Evolutionary conservation across 2,329 filamentous ascomycete genomes (phyloP), one percentile per base, ranked within the genome.

Genomic region (Stachybotrys elegans): DNA sequence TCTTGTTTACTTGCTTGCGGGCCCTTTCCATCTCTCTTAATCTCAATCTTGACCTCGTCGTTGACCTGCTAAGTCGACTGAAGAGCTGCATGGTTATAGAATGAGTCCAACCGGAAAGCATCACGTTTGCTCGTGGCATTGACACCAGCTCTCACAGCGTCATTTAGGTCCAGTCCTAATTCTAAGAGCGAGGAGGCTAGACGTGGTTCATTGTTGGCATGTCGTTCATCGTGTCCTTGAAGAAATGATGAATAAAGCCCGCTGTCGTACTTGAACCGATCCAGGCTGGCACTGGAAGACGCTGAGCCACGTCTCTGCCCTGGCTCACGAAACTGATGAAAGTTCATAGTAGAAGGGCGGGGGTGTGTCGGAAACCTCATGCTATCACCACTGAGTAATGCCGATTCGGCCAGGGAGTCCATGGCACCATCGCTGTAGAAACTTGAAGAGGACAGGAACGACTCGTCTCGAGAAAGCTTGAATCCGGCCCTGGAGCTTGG

Each of bases 211-310:
- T 52, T 60, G 43, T 68, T 74, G 13, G 74, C 61, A 11, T 75
- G 68, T 43, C 65, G 59, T 47, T 75, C 71, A 44, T 61, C 63
- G 2, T 61, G 57, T 4, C 63, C 55, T 7, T 62, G 57, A 8
- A 72, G 51, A 31, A 69, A 68, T 9, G 58, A 46, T 13, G 58
- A 61, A 48, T 71, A 71, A 2, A 57, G 48, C 8, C 60, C 59
- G 25, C 56, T 60, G 50, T 75, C 72, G 47, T 73, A 76, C 39
- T 62, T 61, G 56, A 76, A 76, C 0, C 68, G 71, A 32, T 75
- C 70, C 1, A 59, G 64, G 21, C 61, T 63, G 4, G 57, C 56
- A 20, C 62, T 62, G 47, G 57, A 61, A 2, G 65, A 66, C 44
- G 65, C 32, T 46, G 57, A 52, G n/a, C 61, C 51, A 42, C 54